Percentiles rank a stretch among this genome's conserved stretches.
Evolutionary conservation across 441 rosid genomes (phyloP).

Genomic region (Pelargonium cotyledonis): DNA sequence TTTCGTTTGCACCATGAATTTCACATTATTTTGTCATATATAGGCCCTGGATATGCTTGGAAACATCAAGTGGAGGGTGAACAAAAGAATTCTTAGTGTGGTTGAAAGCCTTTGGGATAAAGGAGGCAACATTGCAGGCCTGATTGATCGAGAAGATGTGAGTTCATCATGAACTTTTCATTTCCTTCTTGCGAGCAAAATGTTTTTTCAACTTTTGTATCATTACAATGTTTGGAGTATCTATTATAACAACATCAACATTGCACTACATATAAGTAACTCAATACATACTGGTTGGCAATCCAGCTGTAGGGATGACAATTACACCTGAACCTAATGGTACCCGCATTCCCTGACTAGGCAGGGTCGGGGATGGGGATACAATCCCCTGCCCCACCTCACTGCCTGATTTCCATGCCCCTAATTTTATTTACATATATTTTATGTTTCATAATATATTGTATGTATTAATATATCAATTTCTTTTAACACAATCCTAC

Average conservation of each 20-base stretch:
- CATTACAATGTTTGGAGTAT: not conserved
- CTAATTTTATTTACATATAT: too few species aligned
- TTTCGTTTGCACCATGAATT: conserved; percentile 18
- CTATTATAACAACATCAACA: not conserved
- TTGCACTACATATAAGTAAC: conserved; percentile 1
- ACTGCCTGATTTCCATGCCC: too few species aligned
- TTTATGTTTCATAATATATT: too few species aligned
- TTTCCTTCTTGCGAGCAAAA: not conserved
- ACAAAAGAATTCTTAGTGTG: conserved; percentile 68
- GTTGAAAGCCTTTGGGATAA: conserved; percentile 89
- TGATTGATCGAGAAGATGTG: conserved; percentile 93
- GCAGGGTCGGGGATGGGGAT: too few species aligned
- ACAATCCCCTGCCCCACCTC: too few species aligned
- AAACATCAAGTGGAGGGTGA: conserved; percentile 89
- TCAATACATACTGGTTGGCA: conserved; percentile 4
- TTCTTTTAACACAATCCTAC: too few species aligned
- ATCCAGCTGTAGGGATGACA: too few species aligned
- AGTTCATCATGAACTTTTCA: conserved; percentile 19
- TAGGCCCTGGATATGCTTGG: conserved; percentile 95
- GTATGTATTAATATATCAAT: too few species aligned
- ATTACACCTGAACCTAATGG: too few species aligned
- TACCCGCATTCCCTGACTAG: too few species aligned
- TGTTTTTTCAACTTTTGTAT: not conserved
- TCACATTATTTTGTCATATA: conserved; percentile 15
- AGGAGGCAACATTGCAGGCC: conserved; percentile 74